These are phyloP conservation scores for Stylonectria norvegica DNA, from an alignment of 2,329 filamentous ascomycete genomes.

Conservation along the genomic window DNA sequence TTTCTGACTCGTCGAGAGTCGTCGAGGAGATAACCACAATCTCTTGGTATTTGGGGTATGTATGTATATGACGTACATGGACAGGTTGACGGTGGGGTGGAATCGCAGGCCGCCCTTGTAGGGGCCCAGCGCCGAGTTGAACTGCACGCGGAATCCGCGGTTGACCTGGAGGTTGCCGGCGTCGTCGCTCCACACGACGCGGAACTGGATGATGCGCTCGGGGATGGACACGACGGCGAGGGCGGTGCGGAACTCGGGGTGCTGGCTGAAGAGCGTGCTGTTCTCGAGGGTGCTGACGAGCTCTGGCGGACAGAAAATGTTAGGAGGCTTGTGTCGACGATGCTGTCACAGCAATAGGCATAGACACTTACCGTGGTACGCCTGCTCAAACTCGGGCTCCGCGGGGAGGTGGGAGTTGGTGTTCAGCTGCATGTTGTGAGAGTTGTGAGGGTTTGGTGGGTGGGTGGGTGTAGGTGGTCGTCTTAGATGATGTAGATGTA, in stretches of 20 bases:
- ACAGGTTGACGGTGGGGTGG: constrained; percentile 82
- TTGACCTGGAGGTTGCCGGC: constrained; percentile 85
- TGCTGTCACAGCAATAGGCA: constrained; percentile 1
- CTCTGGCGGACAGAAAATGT: constrained; percentile 53
- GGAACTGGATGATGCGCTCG: constrained; percentile 95
- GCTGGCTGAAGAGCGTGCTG: constrained; percentile 86
- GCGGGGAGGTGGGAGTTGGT: constrained; percentile 78
- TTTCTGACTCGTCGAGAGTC: too few species aligned
- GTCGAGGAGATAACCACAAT: too few species aligned
- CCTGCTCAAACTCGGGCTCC: constrained; percentile 98
- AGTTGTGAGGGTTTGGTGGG: neutral
- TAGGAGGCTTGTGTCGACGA: neutral
- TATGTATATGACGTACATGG: constrained; percentile 53
- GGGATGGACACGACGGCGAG: constrained; percentile 85
- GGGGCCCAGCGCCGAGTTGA: constrained; percentile 94
- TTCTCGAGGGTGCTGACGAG: constrained; percentile 92
- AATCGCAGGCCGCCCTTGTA: constrained; percentile 98
- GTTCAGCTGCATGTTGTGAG: constrained; percentile 20
- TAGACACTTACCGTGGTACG: constrained; percentile 76
- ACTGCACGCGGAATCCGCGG: constrained; percentile 93
- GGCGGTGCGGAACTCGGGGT: constrained; percentile 91
- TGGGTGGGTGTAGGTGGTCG: constrained; percentile 6
- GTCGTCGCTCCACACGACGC: constrained; percentile 96
- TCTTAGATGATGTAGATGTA: constrained; percentile 5
- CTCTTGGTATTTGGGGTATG: too few species aligned